Evolutionary conservation across 306 rosid genomes (phyloP), one percentile per base, ranked within the genome.

Genomic region (Notholithocarpus densiflorus): DNA sequence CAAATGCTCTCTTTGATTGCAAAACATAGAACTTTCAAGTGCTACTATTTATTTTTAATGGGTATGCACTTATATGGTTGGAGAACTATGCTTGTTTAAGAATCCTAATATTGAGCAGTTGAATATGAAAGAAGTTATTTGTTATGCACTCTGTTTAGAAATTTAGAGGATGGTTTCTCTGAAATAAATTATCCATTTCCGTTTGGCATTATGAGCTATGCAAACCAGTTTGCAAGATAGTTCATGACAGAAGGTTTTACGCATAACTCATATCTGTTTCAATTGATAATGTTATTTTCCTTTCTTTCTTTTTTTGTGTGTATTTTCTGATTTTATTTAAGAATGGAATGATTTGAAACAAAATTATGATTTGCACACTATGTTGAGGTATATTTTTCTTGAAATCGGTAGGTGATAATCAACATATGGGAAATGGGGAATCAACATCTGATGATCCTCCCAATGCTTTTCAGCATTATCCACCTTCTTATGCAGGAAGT

Each of bases 361-460:
- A 15, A 12, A 23, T 3, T 32, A 48, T 66, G 72, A 19, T 37
- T 37, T 54, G 26, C 32, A 73, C 56, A 37, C 66, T 74, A 15
- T 45, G 15, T 64, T 75, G 52, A 21, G 72, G 32, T 27, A 23
- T 23, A 24, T 79, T 71, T 62, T 32, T 55, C 77, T 59, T 84
- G 81, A 55, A 62, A 6, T 74, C 82, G 77, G 82, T 80, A 56
- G 27, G 65, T 80, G 79, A 82, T 32, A 48, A 73, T 75, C 76
- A 72, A 75, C 69, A 76, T 24, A 90, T 92, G 97, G 97, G 97
- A 23, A 92, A 92, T 73, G 52, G 86, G 11, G 97, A 90, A 57
- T 92, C 93, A 66, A 51, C 40, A 68, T 54, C 74, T 85, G 86
- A 79, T 53, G 84, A 86, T 80, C 40, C 90, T 73, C 70, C 64